Conservation (phyloP, 164 flowering plant genomes). For the Vitis labrusca region DNA sequence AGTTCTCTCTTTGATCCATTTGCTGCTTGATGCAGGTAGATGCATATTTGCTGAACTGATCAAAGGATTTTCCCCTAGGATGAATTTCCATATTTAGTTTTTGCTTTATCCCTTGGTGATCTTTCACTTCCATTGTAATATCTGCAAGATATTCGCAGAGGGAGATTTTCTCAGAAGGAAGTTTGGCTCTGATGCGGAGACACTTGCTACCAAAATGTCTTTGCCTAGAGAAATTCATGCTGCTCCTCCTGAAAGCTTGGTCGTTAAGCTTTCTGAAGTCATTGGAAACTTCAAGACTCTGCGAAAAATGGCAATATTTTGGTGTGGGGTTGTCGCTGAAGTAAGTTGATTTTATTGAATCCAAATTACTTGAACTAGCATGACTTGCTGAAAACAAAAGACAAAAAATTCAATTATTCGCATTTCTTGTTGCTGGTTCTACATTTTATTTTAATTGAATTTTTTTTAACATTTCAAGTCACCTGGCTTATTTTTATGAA, state of each 20-base stretch:
- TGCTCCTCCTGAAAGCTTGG: slow-evolving; percentile 78
- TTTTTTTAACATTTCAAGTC: too few species aligned
- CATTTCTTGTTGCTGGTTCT: neutral
- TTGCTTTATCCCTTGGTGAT: slow-evolving; percentile 43
- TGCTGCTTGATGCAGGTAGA: slow-evolving; percentile 71
- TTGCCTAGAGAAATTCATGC: slow-evolving; percentile 81
- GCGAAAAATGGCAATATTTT: slow-evolving; percentile 74
- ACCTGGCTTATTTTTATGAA: neutral
- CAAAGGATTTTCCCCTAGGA: slow-evolving; percentile 1
- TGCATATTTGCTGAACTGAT: slow-evolving; percentile 13
- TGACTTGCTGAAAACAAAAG: neutral
- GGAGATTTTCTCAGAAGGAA: slow-evolving; percentile 50
- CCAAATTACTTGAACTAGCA: neutral
- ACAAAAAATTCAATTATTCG: neutral
- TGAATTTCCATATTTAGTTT: slow-evolving; percentile 10
- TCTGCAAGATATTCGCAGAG: slow-evolving; percentile 90
- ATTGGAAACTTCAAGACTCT: slow-evolving; percentile 70
- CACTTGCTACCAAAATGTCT: slow-evolving; percentile 19
- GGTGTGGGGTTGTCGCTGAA: slow-evolving; percentile 73
- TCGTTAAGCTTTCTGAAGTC: slow-evolving; percentile 77
- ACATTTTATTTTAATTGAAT: neutral
- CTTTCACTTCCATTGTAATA: slow-evolving; percentile 68
- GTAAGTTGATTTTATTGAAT: slow-evolving; percentile 45
- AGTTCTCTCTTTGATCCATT: slow-evolving; percentile 41
- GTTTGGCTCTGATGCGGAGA: slow-evolving; percentile 33